These are phyloP conservation scores for Coprinopsis sp. DNA, from an alignment of 768 basidiomycete species.

Conservation along the genomic window DNA sequence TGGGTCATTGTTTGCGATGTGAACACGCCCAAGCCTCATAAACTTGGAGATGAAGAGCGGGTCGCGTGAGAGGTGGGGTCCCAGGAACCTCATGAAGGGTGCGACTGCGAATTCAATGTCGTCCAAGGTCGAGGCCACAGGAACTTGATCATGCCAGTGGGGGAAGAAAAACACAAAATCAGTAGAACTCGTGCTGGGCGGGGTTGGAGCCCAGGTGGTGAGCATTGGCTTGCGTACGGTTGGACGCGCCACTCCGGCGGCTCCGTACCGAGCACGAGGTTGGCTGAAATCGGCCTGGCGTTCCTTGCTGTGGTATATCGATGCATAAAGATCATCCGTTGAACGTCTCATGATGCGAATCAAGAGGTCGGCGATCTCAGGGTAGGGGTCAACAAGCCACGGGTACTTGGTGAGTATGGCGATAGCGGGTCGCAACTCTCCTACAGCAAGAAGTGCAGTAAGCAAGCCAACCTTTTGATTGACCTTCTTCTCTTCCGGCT, in stretches of 20 bases:
- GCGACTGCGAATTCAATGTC: conserved; percentile 76
- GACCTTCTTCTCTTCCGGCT: conserved; percentile 38
- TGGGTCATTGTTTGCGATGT: conserved; percentile 51
- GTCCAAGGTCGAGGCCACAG: conserved; percentile 55
- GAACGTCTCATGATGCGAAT: conserved; percentile 71
- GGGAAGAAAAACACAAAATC: conserved; percentile 92
- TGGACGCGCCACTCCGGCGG: conserved; percentile 47
- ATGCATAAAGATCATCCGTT: conserved; percentile 63
- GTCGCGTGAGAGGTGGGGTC: conserved; percentile 77
- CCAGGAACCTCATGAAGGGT: conserved; percentile 75
- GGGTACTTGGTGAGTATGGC: conserved; percentile 79
- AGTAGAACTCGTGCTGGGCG: conserved; percentile 67
- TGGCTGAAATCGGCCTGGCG: conserved; percentile 57
- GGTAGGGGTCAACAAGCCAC: conserved; percentile 77
- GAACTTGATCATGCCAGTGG: conserved; percentile 70
- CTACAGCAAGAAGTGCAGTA: conserved; percentile 77
- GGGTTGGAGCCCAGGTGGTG: conserved; percentile 76
- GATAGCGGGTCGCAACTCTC: conserved; percentile 74
- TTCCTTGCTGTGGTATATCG: conserved; percentile 48
- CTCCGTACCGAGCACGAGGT: conserved; percentile 60
- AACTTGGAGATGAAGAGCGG: conserved; percentile 75
- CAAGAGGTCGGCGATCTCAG: conserved; percentile 83
- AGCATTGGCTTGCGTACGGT: conserved; percentile 58
- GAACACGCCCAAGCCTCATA: conserved; percentile 67
- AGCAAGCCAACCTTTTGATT: conserved; percentile 84